Evolutionary conservation across 116 monocot genomes (phyloP).

Genomic region (Phalaenopsis hybrid): DNA sequence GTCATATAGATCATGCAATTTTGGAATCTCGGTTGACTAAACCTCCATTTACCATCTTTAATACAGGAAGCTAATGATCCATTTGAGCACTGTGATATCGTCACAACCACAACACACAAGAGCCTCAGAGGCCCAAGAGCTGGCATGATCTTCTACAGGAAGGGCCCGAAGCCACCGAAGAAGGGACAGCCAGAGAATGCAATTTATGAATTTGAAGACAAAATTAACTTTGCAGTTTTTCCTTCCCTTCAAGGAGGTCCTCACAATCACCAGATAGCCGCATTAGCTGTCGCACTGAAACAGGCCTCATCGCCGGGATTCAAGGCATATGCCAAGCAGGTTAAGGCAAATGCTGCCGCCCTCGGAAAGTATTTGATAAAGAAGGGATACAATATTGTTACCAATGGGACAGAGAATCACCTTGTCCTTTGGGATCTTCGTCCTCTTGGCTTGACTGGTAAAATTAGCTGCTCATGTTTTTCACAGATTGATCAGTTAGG

Average conservation of each 20-base stretch:
- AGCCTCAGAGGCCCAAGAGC: slow-evolving; percentile 82
- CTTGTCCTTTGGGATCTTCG: slow-evolving; percentile 96
- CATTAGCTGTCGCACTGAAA: slow-evolving; percentile 3
- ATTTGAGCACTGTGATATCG: slow-evolving; percentile 78
- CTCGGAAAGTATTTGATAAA: slow-evolving; percentile 64
- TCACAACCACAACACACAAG: slow-evolving; percentile 92
- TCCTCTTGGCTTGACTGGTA: slow-evolving; percentile 96
- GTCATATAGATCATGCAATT: not conserved
- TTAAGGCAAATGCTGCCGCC: slow-evolving; percentile 35
- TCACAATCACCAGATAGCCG: slow-evolving; percentile 10
- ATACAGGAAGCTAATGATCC: slow-evolving; percentile 80
- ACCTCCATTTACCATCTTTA: not conserved
- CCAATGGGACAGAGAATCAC: slow-evolving; percentile 84
- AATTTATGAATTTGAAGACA: slow-evolving; percentile 15
- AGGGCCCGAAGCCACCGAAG: slow-evolving; percentile 90
- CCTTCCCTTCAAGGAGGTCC: slow-evolving; percentile 10
- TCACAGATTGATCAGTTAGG: not conserved
- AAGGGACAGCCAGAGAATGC: slow-evolving; percentile 84
- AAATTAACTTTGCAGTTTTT: slow-evolving; percentile 7
- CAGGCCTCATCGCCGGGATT: slow-evolving; percentile 6
- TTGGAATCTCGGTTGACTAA: not conserved
- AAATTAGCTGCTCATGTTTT: not conserved
- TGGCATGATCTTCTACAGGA: slow-evolving; percentile 98
- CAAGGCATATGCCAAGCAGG: slow-evolving; percentile 54
- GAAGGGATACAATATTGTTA: slow-evolving; percentile 91